Evolutionary conservation across 2,329 filamentous ascomycete species (phyloP).

Genomic region (Fusarium sp.): DNA sequence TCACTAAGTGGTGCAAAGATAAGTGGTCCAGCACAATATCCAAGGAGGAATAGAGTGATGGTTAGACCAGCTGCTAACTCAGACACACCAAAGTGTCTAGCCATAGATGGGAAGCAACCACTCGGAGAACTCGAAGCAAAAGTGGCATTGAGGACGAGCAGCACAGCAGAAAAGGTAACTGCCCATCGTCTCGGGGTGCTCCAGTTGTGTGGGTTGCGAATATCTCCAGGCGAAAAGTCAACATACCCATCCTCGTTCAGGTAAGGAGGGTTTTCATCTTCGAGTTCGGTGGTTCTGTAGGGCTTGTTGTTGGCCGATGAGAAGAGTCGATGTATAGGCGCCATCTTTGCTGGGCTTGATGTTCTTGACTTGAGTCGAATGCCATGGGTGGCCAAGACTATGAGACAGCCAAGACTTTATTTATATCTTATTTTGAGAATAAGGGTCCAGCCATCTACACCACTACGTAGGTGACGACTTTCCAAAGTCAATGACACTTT

Average conservation of each 20-base stretch:
- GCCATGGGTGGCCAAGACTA: not conserved
- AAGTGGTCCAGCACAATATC: slow-evolving; percentile 73
- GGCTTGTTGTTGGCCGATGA: slow-evolving; percentile 26
- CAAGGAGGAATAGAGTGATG: slow-evolving; percentile 37
- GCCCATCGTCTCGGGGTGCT: slow-evolving; percentile 5
- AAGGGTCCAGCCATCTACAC: not conserved
- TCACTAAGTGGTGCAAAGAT: slow-evolving; percentile 80
- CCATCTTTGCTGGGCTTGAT: slow-evolving; percentile 8
- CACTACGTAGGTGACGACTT: not conserved
- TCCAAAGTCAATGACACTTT: slow-evolving; percentile 17
- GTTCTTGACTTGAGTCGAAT: not conserved
- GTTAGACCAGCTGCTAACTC: slow-evolving; percentile 24
- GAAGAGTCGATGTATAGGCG: slow-evolving; percentile 26
- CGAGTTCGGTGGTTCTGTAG: slow-evolving; percentile 19
- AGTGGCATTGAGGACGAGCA: slow-evolving; percentile 26
- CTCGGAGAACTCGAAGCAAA: slow-evolving; percentile 29
- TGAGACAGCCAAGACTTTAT: slow-evolving; percentile 1
- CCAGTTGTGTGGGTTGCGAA: slow-evolving; percentile 24
- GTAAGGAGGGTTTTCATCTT: slow-evolving; percentile 20
- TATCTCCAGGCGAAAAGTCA: slow-evolving; percentile 14
- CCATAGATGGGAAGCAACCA: slow-evolving; percentile 22
- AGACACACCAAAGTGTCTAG: slow-evolving; percentile 24
- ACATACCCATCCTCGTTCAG: slow-evolving; percentile 24
- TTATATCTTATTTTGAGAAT: not conserved
- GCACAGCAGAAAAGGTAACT: slow-evolving; percentile 16